phyloP scores from a whole-genome alignment of 768 basidiomycete species.

The Stropharia rugosoannulata region DNA sequence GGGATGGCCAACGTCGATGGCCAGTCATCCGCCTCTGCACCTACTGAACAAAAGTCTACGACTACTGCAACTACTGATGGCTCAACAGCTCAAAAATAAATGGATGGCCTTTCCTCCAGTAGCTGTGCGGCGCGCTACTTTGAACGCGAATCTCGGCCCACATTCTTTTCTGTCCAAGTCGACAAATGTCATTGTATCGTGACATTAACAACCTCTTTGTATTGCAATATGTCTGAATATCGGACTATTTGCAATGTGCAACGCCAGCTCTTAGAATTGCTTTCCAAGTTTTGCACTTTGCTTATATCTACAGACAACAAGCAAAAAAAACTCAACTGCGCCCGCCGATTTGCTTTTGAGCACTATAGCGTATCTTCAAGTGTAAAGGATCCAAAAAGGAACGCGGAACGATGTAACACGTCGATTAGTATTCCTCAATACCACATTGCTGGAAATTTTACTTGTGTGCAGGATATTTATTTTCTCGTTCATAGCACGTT shows the following conservation, averaged over 20 bases:
- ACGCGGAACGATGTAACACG: no score
- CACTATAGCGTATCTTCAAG: no score
- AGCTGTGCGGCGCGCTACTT: no score
- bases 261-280: background rate
- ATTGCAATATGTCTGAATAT: no score
- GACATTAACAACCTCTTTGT: no score
- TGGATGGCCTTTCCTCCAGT: background rate
- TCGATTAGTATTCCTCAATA: no score
- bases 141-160: background rate
- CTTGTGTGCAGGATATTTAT: background rate
- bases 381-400: no score
- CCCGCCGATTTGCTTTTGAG: no score
- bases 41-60: constrained; percentile 3
- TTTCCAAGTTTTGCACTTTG: background rate
- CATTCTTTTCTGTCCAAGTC: background rate
- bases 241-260: no score
- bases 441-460: no score
- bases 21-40: constrained; percentile 20
- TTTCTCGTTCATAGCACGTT: background rate
- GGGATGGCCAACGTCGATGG: constrained; percentile 60
- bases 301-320: background rate
- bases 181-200: no score
- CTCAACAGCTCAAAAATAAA: constrained; percentile 18
- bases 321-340: no score
- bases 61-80: background rate